Evolutionary conservation across 2,329 filamentous ascomycete genomes (phyloP), one percentile per base, ranked within the genome.

Genomic region (Diaporthe citriasiana): DNA sequence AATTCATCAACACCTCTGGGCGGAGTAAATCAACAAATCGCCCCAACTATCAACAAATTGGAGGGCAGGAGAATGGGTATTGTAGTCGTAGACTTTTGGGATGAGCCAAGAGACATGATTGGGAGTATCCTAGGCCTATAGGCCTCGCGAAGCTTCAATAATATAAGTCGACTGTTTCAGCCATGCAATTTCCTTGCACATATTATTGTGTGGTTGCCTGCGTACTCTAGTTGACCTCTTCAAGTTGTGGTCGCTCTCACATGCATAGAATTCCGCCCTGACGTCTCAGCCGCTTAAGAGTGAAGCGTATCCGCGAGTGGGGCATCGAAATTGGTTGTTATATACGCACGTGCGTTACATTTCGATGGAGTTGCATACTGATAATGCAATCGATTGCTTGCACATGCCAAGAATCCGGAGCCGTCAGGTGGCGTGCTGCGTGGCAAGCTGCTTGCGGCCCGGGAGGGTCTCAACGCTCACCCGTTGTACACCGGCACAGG

Each of bases 81-180:
- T 74, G 83, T 88, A 19, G 87, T 89, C 80, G 83, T 89, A 78
- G 87, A 89, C 76, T 89, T 86, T 76, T 89, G 83, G 76, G 84
- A 87, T 57, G 78, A 83, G 76, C 86, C 85, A 0, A 77, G 72
- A 2, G 81, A 84, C 4, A 76, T 89, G 65, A 77, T 88, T 25
- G 79, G 82, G 71, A 79, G 81, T 2, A 81, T 87, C 47, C 76
- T 88, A 68, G 75, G 35, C 12, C 30, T 53, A 53, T 40, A 68
- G n/a, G 74, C 40, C 60, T 79, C 50, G 76, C 38, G 40, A 15
- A 13, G 47, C 33, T 27, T 25, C n/a, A 40, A 38, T 38, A 4
- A 3, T 22, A 30, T 33, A 7, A 50, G 42, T 65, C 22, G 30
- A 8, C 60, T 65, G 60, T 65, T 50, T 65, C 42, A 35, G 27